Evolutionary conservation across 768 basidiomycete species (phyloP), one percentile per base, ranked within the genome.

Genomic region (Hygrophorus russula): DNA sequence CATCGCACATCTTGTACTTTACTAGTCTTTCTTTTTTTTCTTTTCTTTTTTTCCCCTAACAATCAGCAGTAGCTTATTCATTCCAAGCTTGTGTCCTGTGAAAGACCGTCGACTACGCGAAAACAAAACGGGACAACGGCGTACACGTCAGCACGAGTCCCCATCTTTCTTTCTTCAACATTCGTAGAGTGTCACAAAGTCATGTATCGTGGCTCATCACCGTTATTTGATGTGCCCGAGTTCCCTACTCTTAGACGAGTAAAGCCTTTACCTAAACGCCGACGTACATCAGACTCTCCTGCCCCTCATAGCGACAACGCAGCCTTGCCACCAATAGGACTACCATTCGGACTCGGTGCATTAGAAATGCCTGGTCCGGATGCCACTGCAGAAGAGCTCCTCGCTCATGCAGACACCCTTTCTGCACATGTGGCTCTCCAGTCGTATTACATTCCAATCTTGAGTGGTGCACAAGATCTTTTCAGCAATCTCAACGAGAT

Each of bases 231-330:
- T 62, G 64, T 70, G 45, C 71, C 78, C 50, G 79, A 81, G 54
- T 73, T 78, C 56, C 73, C 75, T 34, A 59, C 73, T 31, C 63
- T 77, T 41, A 70, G 84, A 51, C 68, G 78, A 49, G 71, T 86
- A 53, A 87, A 85, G 57, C 85, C 86, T 32, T 69, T 86, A 33
- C 84, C 86, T 19, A 86, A 85, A 64, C 74, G 85, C 51, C 71
- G 79, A 48, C 75, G 80, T 47, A 79, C 74, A 18, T 65, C 36
- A 31, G n/a, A 5, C 27, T 15, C 27, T 14, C n/a, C 29, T 12
- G 14, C 32, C 11, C 20, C 24, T 35, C 31, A 15, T 5, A 42
- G 10, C 17, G 14, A 14, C 31, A 36, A 10, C 31, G 34, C 14
- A 19, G 33, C n/a, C 10, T 9, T 7, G 3, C 24, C 24, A 7